Conservation (phyloP, 441 rosid genomes). For the Pelargonium fulgidum region DNA sequence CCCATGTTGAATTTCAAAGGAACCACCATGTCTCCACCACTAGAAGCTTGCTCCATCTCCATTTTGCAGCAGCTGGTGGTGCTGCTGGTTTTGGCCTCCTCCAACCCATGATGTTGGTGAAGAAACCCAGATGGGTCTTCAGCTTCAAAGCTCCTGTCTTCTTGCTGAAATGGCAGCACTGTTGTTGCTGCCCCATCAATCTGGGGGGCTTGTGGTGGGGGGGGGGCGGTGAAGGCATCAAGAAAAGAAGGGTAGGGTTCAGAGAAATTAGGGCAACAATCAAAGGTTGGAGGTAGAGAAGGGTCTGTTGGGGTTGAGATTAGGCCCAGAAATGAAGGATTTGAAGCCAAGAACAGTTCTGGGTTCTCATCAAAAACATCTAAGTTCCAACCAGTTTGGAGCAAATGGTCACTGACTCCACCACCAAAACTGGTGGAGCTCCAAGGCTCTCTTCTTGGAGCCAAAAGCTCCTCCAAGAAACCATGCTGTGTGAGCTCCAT, state of each 20-base stretch:
- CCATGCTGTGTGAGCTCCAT: constrained; percentile 55
- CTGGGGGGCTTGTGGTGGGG: constrained; percentile 8
- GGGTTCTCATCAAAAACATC: constrained; percentile 42
- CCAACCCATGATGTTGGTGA: constrained; percentile 27
- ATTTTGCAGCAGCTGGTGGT: constrained; percentile 26
- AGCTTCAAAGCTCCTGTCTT: constrained; percentile 30
- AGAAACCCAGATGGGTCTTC: constrained; percentile 21
- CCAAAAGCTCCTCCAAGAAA: constrained; percentile 51
- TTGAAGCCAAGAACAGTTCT: constrained; percentile 27
- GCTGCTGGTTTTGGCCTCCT: constrained; percentile 30
- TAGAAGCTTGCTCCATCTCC: constrained; percentile 32
- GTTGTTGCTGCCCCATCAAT: constrained; percentile 25
- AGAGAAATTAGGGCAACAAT: constrained; percentile 35
- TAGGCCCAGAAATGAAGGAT: constrained; percentile 26
- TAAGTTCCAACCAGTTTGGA: constrained; percentile 43
- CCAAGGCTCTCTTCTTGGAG: constrained; percentile 51
- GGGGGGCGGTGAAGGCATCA: constrained; percentile 27
- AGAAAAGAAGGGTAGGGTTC: constrained; percentile 36
- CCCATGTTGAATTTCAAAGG: constrained; percentile 34
- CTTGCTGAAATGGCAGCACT: constrained; percentile 29
- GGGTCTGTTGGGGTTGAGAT: constrained; percentile 18
- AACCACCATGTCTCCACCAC: constrained; percentile 1
- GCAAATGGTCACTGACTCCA: constrained; percentile 30
- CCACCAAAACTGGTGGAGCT: constrained; percentile 18
- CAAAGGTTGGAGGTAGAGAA: constrained; percentile 26